phyloP scores from a whole-genome alignment of 805 yeast genomes.

The Candida dendrica region DNA sequence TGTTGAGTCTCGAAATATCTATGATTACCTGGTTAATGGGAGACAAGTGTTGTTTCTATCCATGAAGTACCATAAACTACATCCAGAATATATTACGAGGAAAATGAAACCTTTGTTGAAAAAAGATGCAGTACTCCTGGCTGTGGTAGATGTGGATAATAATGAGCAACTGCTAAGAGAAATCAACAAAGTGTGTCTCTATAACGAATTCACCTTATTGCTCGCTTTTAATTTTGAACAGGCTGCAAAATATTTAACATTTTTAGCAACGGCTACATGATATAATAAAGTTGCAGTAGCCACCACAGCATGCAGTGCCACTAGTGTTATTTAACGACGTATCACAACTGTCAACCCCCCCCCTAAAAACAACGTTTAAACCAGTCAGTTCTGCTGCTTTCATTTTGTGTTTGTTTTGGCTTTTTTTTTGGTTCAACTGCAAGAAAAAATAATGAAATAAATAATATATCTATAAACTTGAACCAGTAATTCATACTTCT shows the following conservation, averaged over 20 bases:
- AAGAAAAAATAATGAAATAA: too few relatives aligned
- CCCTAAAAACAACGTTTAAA: too few relatives aligned
- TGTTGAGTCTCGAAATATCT: conserved; percentile 24
- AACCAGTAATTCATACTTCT: too few relatives aligned
- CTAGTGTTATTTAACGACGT: too few relatives aligned
- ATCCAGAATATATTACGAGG: conserved; percentile 61
- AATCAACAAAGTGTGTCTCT: conserved; percentile 27
- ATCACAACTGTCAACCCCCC: too few relatives aligned
- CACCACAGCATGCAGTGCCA: too few relatives aligned
- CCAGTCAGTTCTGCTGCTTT: too few relatives aligned
- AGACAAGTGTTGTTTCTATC: conserved; percentile 51
- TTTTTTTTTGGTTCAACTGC: too few relatives aligned
- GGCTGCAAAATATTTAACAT: conserved; percentile 33
- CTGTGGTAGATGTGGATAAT: conserved; percentile 55
- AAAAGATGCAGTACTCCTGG: conserved; percentile 41
- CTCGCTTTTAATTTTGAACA: conserved; percentile 37
- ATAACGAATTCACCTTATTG: conserved; percentile 27
- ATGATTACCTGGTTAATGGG: conserved; percentile 57
- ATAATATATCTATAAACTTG: too few relatives aligned
- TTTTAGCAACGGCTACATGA: conserved; percentile 7
- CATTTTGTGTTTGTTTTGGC: too few relatives aligned
- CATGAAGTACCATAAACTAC: conserved; percentile 59
- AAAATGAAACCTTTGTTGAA: conserved; percentile 34
- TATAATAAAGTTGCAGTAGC: too few relatives aligned
- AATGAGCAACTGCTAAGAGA: conserved; percentile 33